Conservation (phyloP, 192 early-diverging fungal species). For the Piromyces finnis region DNA sequence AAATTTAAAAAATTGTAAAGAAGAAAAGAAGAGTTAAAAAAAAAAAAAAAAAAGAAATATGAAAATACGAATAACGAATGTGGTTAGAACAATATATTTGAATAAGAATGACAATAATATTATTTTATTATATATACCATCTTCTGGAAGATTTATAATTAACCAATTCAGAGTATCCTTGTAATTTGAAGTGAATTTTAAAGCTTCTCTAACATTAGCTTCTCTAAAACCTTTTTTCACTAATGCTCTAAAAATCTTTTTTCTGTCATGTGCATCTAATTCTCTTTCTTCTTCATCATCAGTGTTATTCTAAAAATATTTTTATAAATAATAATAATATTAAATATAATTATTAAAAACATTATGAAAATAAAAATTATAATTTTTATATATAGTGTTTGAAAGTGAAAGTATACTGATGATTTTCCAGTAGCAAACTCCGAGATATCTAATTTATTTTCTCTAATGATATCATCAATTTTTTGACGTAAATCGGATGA, state of each 20-base stretch:
- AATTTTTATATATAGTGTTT: no score
- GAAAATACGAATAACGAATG: no score
- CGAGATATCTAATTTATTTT: not conserved
- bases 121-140: constrained; percentile 29
- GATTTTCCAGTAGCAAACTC: not conserved
- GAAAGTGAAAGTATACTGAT: no score
- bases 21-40: not conserved
- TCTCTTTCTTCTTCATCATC: constrained; percentile 17
- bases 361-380: not conserved
- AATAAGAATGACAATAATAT: no score
- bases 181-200: constrained; percentile 26
- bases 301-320: not conserved
- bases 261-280: not conserved
- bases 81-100: no score
- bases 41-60: not conserved
- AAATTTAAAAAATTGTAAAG: no score
- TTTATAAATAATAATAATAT: not conserved
- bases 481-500: not conserved
- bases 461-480: not conserved
- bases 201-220: constrained; percentile 56
- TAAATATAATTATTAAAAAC: not conserved
- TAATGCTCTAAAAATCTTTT: constrained; percentile 9
- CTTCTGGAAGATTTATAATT: constrained; percentile 78
- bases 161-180: constrained; percentile 62
- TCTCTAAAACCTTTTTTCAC: constrained; percentile 47